Conservation (phyloP, 2,329 filamentous ascomycete species). For the Trichoderma sp. region DNA sequence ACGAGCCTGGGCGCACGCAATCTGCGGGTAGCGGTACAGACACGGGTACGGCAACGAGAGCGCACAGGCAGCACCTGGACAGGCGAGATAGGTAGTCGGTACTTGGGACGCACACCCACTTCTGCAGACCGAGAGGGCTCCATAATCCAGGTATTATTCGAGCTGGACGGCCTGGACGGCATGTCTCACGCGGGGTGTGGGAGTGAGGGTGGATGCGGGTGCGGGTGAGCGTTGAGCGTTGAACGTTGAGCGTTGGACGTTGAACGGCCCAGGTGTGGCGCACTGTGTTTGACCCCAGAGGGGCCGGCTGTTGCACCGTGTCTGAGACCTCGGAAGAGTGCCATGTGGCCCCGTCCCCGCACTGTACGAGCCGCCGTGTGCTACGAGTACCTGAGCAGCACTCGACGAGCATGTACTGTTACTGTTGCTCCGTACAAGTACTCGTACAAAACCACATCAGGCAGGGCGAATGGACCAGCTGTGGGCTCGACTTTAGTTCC, state of each 20-base stretch:
- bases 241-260: not conserved
- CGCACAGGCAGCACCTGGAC: not conserved
- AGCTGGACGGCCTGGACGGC: conserved; percentile 18
- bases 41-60: not conserved
- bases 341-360: conserved; percentile 10
- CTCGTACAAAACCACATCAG: not conserved
- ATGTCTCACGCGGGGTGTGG: conserved; percentile 21
- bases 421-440: not conserved
- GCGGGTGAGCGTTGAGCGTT: not conserved
- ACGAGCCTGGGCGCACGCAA: not conserved
- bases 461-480: not conserved
- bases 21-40: not conserved
- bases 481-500: not conserved
- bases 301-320: conserved; percentile 2
- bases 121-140: conserved; percentile 18
- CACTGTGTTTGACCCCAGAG: conserved; percentile 14
- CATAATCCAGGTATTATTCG: conserved; percentile 20
- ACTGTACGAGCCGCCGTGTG: not conserved
- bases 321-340: conserved; percentile 11
- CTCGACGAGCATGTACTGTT: not conserved
- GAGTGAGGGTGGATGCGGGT: conserved; percentile 18
- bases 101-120: not conserved
- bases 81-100: not conserved
- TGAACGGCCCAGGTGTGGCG: not conserved
- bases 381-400: not conserved